phyloP scores from a whole-genome alignment of 164 flowering plant species.

The Dillenia suffruticosa region DNA sequence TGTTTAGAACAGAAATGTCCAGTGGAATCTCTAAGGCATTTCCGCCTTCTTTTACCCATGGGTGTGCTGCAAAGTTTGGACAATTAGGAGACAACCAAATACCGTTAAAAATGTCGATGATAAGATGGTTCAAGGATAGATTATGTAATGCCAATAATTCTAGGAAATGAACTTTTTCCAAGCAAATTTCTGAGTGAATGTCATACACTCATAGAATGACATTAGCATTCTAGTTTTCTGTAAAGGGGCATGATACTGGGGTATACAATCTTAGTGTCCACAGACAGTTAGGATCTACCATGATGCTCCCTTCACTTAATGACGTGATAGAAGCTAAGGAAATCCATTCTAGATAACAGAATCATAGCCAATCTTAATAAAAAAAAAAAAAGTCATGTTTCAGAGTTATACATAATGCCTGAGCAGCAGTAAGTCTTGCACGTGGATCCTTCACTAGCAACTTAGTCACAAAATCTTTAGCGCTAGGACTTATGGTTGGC shows the following conservation, averaged over 20 bases:
- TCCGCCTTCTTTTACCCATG: conserved; percentile 99
- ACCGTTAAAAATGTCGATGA: neutral
- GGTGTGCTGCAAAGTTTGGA: conserved; percentile 63
- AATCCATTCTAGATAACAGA: neutral
- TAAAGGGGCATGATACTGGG: too few species aligned
- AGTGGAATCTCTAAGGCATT: conserved; percentile 92
- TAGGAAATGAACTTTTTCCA: too few species aligned
- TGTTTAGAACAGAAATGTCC: conserved; percentile 85
- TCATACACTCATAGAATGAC: too few species aligned
- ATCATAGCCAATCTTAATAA: neutral
- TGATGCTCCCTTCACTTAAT: too few species aligned
- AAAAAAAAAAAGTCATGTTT: neutral
- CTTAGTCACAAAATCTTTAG: conserved; percentile 94
- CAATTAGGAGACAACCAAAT: neutral
- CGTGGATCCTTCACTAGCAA: conserved; percentile 90
- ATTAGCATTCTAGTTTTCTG: too few species aligned
- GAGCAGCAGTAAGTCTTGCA: conserved; percentile 94
- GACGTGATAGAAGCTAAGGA: too few species aligned
- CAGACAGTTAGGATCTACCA: too few species aligned
- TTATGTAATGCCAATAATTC: too few species aligned
- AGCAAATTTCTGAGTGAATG: too few species aligned
- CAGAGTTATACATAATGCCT: conserved; percentile 70
- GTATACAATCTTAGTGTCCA: too few species aligned
- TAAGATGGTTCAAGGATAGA: too few species aligned
- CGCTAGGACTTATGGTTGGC: conserved; percentile 84